Base-by-base conservation (phyloP, 305 asterid species). In the Fraxinus ornus region DNA sequence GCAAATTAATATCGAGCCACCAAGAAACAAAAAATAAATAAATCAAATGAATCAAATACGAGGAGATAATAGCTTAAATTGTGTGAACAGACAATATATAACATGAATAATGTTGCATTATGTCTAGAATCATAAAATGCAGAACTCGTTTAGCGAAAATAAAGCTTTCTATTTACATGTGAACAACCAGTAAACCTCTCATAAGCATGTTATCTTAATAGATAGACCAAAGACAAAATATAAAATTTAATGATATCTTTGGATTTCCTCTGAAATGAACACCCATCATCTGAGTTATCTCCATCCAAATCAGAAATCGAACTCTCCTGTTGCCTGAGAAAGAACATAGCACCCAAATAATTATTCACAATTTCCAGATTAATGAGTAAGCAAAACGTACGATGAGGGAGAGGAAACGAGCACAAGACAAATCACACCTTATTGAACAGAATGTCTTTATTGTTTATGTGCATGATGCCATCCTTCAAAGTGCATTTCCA, bases 401-500 rank as follows among this genome's bases (percentile, higher is more conserved):
- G 74, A 64, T 49, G 44, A 76, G 13, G 24, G 22, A 76, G 28
- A 52, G 64, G 22, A 62, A 70, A 70, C 19, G 9, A 1, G 74
- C 28, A 62, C 35, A 37, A 33, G 49, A 85, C 4, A 57, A 36
- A 32, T 49, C 75, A 19, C 70, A 91, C 98, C 98, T 94, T 96
- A 85, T 93, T 96, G 90, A 97, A 97, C 87, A 97, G 91, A 80
- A 97, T 90, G 89, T 97, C 99, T 87, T 93, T 93, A 22, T 97
- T 90, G 82, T 93, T 94, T 86, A 97, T 93, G 90, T 93, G 99
- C 99, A 97, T 97, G 80, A 97, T 91, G 78, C 99, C 99, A 82
- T 93, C 93, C 92, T 97, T 94, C 84, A 97, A 87, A 72, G 92
- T 92, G 94, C 98, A 97, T 77, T 97, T 97, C 99, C 99, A 94